These are phyloP conservation scores for Trichoderma sp. DNA, from an alignment of 2,329 filamentous ascomycete genomes.

Conservation along the genomic window DNA sequence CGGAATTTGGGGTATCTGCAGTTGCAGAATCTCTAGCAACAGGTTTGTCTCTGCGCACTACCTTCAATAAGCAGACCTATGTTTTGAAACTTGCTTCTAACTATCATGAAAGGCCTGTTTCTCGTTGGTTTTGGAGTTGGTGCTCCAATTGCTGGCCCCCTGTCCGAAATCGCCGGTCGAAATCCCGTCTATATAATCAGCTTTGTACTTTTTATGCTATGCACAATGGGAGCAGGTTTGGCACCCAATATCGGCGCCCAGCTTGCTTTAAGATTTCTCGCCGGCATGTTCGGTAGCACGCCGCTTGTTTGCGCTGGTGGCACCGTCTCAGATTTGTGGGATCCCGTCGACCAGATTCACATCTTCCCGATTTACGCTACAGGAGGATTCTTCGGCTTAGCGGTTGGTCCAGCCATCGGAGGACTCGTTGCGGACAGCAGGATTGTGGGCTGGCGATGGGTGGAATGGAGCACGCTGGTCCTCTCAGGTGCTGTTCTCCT, in stretches of 20 bases:
- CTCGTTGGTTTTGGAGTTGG: conserved; percentile 2
- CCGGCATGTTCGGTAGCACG: background rate
- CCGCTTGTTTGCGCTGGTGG: background rate
- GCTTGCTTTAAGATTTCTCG: background rate
- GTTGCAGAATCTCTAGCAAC: conserved; percentile 3
- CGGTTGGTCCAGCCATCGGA: background rate
- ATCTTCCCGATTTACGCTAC: conserved; percentile 5
- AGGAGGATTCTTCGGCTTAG: background rate
- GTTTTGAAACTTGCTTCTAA: background rate
- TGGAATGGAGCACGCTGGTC: conserved; percentile 3
- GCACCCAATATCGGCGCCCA: background rate
- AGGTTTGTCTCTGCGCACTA: background rate
- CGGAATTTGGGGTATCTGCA: background rate
- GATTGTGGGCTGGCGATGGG: background rate
- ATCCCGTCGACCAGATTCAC: background rate
- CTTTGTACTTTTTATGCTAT: background rate
- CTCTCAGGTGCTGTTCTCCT: background rate
- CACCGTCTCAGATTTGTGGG: conserved; percentile 2
- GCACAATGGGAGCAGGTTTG: background rate
- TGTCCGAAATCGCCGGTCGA: conserved; percentile 2
- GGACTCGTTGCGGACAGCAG: background rate
- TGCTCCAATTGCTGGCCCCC: background rate
- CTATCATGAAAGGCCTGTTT: background rate
- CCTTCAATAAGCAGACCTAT: background rate
- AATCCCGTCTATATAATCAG: conserved; percentile 6